phyloP scores from a whole-genome alignment of 768 basidiomycete species.

The Termitomyces sp. region DNA sequence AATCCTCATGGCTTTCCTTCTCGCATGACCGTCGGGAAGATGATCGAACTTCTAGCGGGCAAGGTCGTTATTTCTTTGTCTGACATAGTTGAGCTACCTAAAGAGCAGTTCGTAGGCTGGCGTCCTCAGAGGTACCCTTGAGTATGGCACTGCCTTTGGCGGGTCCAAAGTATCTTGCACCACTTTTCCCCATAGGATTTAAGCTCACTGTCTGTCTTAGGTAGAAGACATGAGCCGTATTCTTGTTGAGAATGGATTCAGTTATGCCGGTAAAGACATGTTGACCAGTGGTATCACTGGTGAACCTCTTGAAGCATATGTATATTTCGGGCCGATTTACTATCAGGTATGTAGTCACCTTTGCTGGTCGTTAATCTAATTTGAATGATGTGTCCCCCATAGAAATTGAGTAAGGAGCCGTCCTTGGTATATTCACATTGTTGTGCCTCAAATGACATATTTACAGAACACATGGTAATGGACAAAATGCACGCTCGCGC shows the following conservation, averaged over 20 bases:
- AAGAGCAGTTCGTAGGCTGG: conserved; percentile 57
- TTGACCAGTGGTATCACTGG: conserved; percentile 97
- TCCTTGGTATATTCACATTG: not conserved
- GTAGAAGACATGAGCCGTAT: conserved; percentile 98
- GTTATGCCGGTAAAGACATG: conserved; percentile 99
- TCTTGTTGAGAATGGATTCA: conserved; percentile 91
- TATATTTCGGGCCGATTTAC: conserved; percentile 98
- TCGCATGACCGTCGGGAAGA: conserved; percentile 99
- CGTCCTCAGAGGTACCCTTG: conserved; percentile 81
- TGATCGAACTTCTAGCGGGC: conserved; percentile 96
- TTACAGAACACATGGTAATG: conserved; percentile 94
- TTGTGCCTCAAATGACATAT: conserved; percentile 12
- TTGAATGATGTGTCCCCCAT: conserved; percentile 13
- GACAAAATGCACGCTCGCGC: conserved; percentile 99
- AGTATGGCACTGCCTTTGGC: conserved; percentile 95
- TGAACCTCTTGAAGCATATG: conserved; percentile 93
- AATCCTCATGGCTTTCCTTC: conserved; percentile 99
- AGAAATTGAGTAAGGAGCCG: conserved; percentile 85
- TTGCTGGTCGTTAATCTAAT: not conserved
- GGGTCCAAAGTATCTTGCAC: conserved; percentile 75
- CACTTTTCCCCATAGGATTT: not conserved
- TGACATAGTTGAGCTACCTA: not conserved
- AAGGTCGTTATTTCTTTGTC: conserved; percentile 49
- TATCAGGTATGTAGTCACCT: conserved; percentile 63
- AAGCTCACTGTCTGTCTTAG: conserved; percentile 29